Conservation (phyloP, 225 moss, liverwort and hornwort species). For the Physcomitrium patens region DNA sequence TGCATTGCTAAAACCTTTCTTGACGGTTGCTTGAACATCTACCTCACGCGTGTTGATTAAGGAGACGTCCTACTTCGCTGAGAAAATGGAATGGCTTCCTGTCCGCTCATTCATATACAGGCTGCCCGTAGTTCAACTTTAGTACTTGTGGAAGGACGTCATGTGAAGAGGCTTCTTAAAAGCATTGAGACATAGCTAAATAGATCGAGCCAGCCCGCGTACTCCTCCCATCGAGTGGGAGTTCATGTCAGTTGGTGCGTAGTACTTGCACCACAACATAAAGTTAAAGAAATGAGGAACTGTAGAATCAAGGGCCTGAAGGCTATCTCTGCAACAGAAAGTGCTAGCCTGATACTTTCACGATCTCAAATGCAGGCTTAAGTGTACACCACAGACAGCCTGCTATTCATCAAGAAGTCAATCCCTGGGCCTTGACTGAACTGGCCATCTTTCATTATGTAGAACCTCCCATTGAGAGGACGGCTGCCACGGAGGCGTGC, state of each 20-base stretch:
- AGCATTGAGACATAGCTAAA: not conserved
- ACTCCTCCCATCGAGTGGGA: not conserved
- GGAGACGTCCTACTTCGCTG: not conserved
- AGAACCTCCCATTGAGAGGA: constrained; percentile 58
- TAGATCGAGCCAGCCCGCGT: not conserved
- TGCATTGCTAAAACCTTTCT: constrained; percentile 9
- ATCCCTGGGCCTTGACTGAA: constrained; percentile 61
- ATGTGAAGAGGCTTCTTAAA: constrained; percentile 3
- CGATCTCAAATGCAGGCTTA: constrained; percentile 66
- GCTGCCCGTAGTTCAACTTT: constrained; percentile 16
- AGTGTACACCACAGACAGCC: constrained; percentile 52
- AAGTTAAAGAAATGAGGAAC: constrained; percentile 24
- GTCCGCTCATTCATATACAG: not conserved
- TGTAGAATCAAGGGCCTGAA: constrained; percentile 16
- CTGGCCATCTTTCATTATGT: constrained; percentile 71
- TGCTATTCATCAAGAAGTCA: constrained; percentile 55
- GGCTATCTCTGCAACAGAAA: constrained; percentile 38
- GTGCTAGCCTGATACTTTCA: constrained; percentile 57
- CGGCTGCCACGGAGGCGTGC: constrained; percentile 40
- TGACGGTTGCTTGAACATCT: not conserved
- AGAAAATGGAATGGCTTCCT: constrained; percentile 10
- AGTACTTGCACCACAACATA: constrained; percentile 3
- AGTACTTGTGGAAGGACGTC: not conserved
- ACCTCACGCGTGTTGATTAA: not conserved
- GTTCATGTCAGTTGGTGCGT: constrained; percentile 1